Conservation (phyloP, 169 alveolate species). For the Plasmodium fragile region DNA sequence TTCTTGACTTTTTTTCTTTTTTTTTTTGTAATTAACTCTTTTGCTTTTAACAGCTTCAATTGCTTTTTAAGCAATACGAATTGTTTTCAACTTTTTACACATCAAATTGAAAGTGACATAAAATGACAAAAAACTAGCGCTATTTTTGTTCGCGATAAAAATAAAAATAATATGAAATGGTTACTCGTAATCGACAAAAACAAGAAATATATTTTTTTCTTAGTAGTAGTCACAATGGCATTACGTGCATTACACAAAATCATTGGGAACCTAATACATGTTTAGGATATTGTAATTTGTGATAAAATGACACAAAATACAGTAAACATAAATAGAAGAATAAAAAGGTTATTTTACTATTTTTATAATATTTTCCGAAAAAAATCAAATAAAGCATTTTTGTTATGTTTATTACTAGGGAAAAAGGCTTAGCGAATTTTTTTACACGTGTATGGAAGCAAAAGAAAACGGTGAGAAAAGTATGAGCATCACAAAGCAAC, state of each 20-base stretch:
- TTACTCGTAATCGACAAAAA: neutral
- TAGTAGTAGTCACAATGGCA: neutral
- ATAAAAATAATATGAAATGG: neutral
- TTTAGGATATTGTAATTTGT: neutral
- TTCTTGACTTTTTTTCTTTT: neutral
- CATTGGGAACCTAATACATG: neutral
- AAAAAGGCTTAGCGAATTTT: neutral
- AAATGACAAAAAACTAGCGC: neutral
- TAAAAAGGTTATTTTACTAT: neutral
- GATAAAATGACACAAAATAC: neutral
- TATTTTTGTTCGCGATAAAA: neutral
- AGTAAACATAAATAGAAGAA: neutral
- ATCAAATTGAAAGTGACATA: neutral
- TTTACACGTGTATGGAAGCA: neutral
- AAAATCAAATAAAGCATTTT: neutral
- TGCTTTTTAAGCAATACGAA: neutral
- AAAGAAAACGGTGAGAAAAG: neutral
- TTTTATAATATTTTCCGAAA: neutral
- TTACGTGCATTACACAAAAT: neutral
- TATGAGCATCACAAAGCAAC: neutral
- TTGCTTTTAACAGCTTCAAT: neutral
- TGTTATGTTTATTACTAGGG: neutral
- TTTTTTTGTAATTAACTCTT: neutral
- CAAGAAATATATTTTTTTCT: neutral
- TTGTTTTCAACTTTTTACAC: neutral